A percentile compares a stretch with the other conserved stretches of the same genome.
phyloP scores from a whole-genome alignment of 768 basidiomycete genomes.

The Lactifluus rugatus region DNA sequence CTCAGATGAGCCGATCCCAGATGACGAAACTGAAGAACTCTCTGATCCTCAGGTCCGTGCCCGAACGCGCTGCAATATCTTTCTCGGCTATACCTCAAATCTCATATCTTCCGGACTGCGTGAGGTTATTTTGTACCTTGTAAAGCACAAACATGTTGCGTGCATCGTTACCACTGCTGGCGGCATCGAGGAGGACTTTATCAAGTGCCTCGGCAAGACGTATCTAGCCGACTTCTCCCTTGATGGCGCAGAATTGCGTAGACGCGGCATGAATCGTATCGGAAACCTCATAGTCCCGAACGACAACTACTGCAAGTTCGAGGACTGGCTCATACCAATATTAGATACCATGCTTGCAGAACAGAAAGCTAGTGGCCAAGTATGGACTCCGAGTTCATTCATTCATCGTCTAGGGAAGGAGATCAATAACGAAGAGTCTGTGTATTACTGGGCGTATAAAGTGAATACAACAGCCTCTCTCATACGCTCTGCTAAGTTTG shows the following conservation, averaged over 20 bases:
- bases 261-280: slow-evolving; percentile 90
- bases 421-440: slow-evolving; percentile 92
- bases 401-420: slow-evolving; percentile 92
- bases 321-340: slow-evolving; percentile 97
- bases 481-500: slow-evolving; percentile 21
- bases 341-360: slow-evolving; percentile 85
- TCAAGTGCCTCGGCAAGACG: slow-evolving; percentile 97
- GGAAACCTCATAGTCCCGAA: slow-evolving; percentile 96
- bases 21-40: slow-evolving; percentile 63
- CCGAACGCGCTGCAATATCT: slow-evolving; percentile 73
- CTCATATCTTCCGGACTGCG: slow-evolving; percentile 95
- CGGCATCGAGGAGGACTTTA: slow-evolving; percentile 97
- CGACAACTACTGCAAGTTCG: slow-evolving; percentile 98
- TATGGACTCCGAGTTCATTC: slow-evolving; percentile 93
- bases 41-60: slow-evolving; percentile 49
- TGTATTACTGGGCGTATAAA: slow-evolving; percentile 99
- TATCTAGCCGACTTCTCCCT: slow-evolving; percentile 90
- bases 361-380: slow-evolving; percentile 55
- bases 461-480: slow-evolving; percentile 39
- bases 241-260: slow-evolving; percentile 80
- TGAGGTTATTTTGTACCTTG: slow-evolving; percentile 85
- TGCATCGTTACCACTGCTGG: slow-evolving; percentile 95
- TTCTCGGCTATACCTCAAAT: slow-evolving; percentile 98
- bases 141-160: slow-evolving; percentile 83
- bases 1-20: slow-evolving; percentile 67